Evolutionary conservation across 139 green algal species (phyloP), one percentile per base, ranked within the genome.

Genomic region (Nannochloris sp.): DNA sequence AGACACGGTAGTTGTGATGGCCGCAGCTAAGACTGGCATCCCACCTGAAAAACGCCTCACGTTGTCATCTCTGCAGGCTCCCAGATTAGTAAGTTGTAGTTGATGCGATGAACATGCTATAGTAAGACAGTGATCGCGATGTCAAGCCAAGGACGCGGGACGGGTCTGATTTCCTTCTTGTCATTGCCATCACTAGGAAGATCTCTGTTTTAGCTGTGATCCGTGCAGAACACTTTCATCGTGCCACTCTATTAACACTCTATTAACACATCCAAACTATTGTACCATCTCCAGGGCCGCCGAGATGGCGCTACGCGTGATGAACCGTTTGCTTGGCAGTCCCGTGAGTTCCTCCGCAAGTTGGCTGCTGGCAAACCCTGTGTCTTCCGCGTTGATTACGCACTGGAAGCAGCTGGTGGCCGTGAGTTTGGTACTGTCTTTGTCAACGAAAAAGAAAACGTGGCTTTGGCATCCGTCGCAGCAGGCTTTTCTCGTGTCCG

Each of bases 401-500:
- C 74, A 4, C 77, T 98, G 29, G 85, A 92, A 60, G 74, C 71
- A 30, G 83, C 91, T 12, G 79, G 77, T 36, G 85, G 83, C 46
- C 78, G 88, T 6, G 92, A 96, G 74, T 99, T 98, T 73, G 93
- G 92, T 59, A 86, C 72, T 9, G 79, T 98, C 1, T 96, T 96
- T 68, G 48, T 97, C 2, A 75, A 74, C 15, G 72, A 83, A 9
- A 76, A 83, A 37, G 81, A 95, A 31, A 97, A 98, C 60, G 63
- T 95, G 9, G 83, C 82, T 0, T 24, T 96, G 3, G 42, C 59
- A 0, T 73, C 93, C 4, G 87, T 92, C 3, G 35, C 78, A 1
- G 69, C 61, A 3, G 93, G 93, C 31, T 95, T 83, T 85, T 83
- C 89, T 24, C 90, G 89, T 82, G 91, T 95, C 39, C 15, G 80